Percentiles rank a stretch among this genome's conserved stretches.
These are phyloP conservation scores for Xanthoparmelia taractica DNA, from an alignment of 495 filamentous ascomycete genomes.

Conservation along the genomic window DNA sequence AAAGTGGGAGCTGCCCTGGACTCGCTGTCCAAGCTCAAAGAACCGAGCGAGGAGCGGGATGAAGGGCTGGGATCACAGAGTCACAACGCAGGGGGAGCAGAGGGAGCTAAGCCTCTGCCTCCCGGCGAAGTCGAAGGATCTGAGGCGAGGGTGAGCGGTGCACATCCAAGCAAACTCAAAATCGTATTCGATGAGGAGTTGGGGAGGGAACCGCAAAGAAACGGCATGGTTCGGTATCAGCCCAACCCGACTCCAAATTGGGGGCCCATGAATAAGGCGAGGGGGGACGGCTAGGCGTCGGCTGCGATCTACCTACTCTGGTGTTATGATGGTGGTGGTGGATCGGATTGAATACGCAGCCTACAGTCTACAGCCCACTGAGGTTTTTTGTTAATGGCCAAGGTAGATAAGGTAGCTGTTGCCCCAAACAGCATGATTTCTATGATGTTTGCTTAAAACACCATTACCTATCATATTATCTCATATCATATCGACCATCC, in stretches of 20 bases:
- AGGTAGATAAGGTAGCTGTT: no score
- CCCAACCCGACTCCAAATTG: conserved; percentile 82
- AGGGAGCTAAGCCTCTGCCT: conserved; percentile 16
- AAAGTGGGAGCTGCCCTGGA: conserved; percentile 44
- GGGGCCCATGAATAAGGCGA: conserved; percentile 82
- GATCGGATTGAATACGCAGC: no score
- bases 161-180: conserved; percentile 40
- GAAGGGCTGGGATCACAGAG: neutral
- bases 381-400: no score
- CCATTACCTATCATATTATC: no score
- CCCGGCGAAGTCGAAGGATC: neutral
- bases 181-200: conserved; percentile 78
- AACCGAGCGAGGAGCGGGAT: conserved; percentile 3
- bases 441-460: no score
- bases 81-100: conserved; percentile 26
- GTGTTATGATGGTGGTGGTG: no score
- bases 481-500: no score
- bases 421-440: no score
- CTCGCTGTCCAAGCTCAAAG: conserved; percentile 29
- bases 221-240: conserved; percentile 74
- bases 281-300: conserved; percentile 24
- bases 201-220: conserved; percentile 56
- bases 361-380: no score
- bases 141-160: conserved; percentile 10
- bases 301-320: neutral